Evolutionary conservation across 257 asterid species (phyloP).

Genomic region (Nicotiana tomentosiformis): DNA sequence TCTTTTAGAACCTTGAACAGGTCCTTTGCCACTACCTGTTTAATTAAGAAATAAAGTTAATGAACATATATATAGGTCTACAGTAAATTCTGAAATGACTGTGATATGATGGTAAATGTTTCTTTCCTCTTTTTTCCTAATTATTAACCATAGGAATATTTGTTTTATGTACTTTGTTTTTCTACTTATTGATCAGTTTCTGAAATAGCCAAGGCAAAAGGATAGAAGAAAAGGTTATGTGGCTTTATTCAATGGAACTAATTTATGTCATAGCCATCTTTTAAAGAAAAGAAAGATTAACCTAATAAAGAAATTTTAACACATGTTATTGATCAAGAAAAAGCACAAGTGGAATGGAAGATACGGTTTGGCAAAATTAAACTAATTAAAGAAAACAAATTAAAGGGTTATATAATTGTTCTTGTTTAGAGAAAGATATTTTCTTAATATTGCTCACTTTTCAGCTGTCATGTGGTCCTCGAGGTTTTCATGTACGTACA

Average conservation of each 20-base stretch:
- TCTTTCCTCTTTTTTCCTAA: no score
- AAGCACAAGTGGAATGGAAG: background rate
- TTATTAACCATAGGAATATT: background rate
- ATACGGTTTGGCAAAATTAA: background rate
- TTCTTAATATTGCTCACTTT: background rate
- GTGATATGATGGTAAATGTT: background rate
- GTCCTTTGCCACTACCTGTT: conserved; percentile 38
- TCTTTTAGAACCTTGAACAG: conserved; percentile 68
- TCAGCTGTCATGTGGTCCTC: background rate
- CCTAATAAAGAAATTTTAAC: no score
- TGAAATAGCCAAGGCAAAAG: background rate
- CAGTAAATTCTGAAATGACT: background rate
- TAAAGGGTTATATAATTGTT: background rate
- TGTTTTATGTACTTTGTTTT: no score
- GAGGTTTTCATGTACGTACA: background rate
- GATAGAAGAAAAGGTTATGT: background rate
- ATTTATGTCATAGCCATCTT: background rate
- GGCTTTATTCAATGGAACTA: background rate
- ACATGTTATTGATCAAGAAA: no score
- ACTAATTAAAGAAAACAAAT: no score
- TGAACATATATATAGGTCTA: background rate
- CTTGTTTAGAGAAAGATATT: background rate
- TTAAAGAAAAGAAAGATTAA: background rate
- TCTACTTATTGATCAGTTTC: no score
- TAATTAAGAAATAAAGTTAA: background rate